Percentiles rank a stretch among this genome's conserved stretches.
phyloP scores from a whole-genome alignment of 352 stramenopile genomes.

The Globisporangium yorkense region DNA sequence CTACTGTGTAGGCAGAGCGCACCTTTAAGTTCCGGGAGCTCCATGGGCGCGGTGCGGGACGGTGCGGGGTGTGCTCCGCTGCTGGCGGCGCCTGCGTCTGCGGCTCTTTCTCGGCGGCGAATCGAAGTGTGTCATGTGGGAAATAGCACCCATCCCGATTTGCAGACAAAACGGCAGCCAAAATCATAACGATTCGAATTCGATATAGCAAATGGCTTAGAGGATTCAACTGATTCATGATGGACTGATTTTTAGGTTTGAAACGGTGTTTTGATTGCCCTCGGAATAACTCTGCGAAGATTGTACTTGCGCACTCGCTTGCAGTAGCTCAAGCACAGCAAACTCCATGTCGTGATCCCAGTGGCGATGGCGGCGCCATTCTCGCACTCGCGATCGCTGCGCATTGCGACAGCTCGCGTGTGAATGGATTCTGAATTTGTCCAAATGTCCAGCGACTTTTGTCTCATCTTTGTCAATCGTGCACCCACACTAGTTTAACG shows the following conservation, averaged over 20 bases:
- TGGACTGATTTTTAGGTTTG: background rate
- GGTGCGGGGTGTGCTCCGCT: background rate
- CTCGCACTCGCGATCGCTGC: too few relatives aligned
- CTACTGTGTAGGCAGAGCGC: background rate
- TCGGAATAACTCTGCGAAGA: too few relatives aligned
- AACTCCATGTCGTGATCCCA: too few relatives aligned
- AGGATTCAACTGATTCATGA: background rate
- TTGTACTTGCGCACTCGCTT: too few relatives aligned
- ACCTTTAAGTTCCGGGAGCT: slow-evolving; percentile 83
- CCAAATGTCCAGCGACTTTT: too few relatives aligned
- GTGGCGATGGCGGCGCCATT: too few relatives aligned
- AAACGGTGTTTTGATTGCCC: background rate
- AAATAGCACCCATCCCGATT: background rate
- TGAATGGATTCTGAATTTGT: too few relatives aligned
- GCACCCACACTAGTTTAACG: too few relatives aligned
- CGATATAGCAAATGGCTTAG: background rate
- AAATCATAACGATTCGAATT: background rate
- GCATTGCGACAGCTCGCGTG: too few relatives aligned
- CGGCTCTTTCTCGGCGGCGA: background rate
- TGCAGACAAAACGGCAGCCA: background rate
- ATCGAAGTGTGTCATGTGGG: background rate
- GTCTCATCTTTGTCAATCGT: too few relatives aligned
- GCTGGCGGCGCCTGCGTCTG: background rate
- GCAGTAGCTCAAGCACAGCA: too few relatives aligned
- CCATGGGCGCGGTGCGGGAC: slow-evolving; percentile 23